Percentiles rank a stretch among this genome's conserved stretches.
Conservation (phyloP, 306 rosid species). For the Cucumis cinereus region DNA sequence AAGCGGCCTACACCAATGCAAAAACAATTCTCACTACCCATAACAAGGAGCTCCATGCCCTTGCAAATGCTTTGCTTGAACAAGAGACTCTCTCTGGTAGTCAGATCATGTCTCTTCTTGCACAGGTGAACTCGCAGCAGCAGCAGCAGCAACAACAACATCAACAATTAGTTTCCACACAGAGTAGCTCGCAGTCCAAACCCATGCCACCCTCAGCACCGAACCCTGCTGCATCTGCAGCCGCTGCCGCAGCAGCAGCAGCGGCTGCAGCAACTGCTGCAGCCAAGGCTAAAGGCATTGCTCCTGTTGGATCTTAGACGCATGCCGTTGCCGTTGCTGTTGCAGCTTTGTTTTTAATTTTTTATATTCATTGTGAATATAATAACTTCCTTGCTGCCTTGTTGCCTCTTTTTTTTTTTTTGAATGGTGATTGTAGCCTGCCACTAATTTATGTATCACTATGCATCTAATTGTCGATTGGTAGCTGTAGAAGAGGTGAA, state of each 20-base stretch:
- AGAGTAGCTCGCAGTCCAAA: slow-evolving; percentile 43
- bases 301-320: slow-evolving; percentile 55
- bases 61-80: slow-evolving; percentile 73
- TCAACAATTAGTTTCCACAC: slow-evolving; percentile 24
- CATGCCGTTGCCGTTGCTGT: not conserved
- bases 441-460: slow-evolving; percentile 6
- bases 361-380: slow-evolving; percentile 43
- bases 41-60: slow-evolving; percentile 66
- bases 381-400: slow-evolving; percentile 12
- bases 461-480: slow-evolving; percentile 5
- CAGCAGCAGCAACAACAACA: slow-evolving; percentile 21
- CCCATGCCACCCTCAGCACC: slow-evolving; percentile 45
- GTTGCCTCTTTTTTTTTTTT: not conserved
- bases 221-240: slow-evolving; percentile 53
- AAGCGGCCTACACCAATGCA: slow-evolving; percentile 71
- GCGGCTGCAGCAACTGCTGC: slow-evolving; percentile 69
- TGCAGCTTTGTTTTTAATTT: not conserved
- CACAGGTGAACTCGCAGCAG: slow-evolving; percentile 35
- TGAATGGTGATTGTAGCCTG: slow-evolving; percentile 10
- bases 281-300: slow-evolving; percentile 62
- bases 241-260: slow-evolving; percentile 46
- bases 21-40: slow-evolving; percentile 68
- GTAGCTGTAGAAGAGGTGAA: slow-evolving; percentile 9
- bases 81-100: slow-evolving; percentile 64
- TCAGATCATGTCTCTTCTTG: slow-evolving; percentile 56